Evolutionary conservation across 2,329 filamentous ascomycete genomes (phyloP), one percentile per base, ranked within the genome.

Genomic region (Colletotrichum gigasporum): DNA sequence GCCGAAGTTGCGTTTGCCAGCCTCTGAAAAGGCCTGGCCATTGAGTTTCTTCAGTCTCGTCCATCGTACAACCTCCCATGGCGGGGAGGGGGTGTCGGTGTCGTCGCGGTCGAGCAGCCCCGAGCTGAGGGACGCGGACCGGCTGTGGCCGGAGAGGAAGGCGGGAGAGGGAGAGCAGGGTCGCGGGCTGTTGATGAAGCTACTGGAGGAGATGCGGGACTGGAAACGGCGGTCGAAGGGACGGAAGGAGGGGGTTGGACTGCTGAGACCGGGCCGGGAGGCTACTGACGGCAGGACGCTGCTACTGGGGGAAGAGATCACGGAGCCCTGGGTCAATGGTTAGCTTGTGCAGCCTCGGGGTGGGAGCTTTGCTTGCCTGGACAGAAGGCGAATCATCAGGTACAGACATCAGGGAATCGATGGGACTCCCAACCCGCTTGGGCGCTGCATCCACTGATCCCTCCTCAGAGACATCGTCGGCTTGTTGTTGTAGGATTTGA

Each of bases 11-110:
- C 96, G 90, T 79, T 90, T 96, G 34, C 94, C 96, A 42, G 90
- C 87, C 77, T 99, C 96, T 2, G 95, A 97, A 76, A 98, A 98
- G 3, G 92, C 89, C 76, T 98, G 93, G 0, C 88, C 89, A 22
- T 93, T 94, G 67, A 99, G 87, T 76, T 96, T 98, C 72, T 90
- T 92, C 61, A 99, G 80, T 74, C 92, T 96, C 1, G 93, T 98
- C 96, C 96, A 99, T 73, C 94, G 87, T 63, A 99, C 91, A 56
- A 98, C 94, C 73, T 99, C 96, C 96, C 96, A 99, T 2, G 96
- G 96, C 5, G 92, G 89, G 57, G 93, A 89, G 3, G 89, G 85
- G 1, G 89, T 88, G 68, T 95, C 91, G 20, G 85, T 82, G 48
- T 91, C 91, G 53, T 88, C 82, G 42, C 85, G 77, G 62, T 90